A percentile compares a stretch with the other conserved stretches of the same genome.
These are phyloP conservation scores for Xylariales sp. DNA, from an alignment of 2,329 filamentous ascomycete genomes.

Conservation along the genomic window DNA sequence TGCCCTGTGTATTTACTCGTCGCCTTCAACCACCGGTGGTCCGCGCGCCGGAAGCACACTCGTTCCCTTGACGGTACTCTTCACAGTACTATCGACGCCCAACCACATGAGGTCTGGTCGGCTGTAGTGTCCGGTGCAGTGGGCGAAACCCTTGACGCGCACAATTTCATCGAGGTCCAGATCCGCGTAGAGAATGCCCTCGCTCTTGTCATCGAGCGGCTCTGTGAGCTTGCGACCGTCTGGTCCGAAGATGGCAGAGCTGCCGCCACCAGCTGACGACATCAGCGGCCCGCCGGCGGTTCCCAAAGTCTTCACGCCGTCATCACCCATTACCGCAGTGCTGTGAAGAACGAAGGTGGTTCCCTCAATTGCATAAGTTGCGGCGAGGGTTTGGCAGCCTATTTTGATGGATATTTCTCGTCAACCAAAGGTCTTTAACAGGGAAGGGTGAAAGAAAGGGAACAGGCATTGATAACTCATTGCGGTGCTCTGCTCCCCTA, in stretches of 20 bases:
- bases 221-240: conserved; percentile 42
- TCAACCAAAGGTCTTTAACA: no score
- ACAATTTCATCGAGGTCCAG: conserved; percentile 37
- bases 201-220: conserved; percentile 25
- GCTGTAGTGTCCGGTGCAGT: conserved; percentile 44
- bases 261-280: conserved; percentile 34
- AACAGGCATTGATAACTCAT: no score
- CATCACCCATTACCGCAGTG: conserved; percentile 40
- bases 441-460: no score
- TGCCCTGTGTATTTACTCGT: not conserved
- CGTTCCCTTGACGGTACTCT: conserved; percentile 11
- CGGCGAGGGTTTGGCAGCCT: conserved; percentile 39
- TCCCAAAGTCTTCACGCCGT: conserved; percentile 37
- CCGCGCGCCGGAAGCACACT: not conserved
- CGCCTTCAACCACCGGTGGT: not conserved
- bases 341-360: conserved; percentile 49
- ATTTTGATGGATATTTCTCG: no score
- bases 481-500: no score
- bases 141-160: conserved; percentile 36
- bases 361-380: conserved; percentile 53
- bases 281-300: conserved; percentile 36
- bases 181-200: conserved; percentile 42
- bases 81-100: conserved; percentile 22
- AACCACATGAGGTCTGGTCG: conserved; percentile 48
- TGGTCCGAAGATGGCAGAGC: conserved; percentile 42